These are phyloP conservation scores for Mucor velutinosus DNA, from an alignment of 371 early-diverging fungal species.

Conservation along the genomic window DNA sequence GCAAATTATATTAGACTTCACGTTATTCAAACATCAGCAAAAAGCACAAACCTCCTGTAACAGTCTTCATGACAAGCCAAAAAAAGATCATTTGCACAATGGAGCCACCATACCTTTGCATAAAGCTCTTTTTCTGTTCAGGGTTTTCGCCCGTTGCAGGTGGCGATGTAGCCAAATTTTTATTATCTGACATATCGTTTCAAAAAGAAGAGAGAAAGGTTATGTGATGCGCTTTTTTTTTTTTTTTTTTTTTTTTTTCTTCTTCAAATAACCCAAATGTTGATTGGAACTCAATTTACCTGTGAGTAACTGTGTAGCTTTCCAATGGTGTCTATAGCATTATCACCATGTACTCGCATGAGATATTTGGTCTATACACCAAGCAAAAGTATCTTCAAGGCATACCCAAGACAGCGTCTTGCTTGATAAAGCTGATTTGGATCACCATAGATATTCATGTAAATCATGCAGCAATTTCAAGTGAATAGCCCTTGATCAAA, in stretches of 20 bases:
- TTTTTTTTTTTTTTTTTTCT: neutral
- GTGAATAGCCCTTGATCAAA: too few relatives aligned
- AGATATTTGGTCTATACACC: too few relatives aligned
- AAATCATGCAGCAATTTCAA: too few relatives aligned
- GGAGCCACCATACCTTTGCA: slow-evolving; percentile 38
- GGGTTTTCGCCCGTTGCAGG: neutral
- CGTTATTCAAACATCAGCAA: neutral
- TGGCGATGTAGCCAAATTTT: neutral
- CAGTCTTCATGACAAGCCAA: slow-evolving; percentile 38
- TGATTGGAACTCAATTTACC: neutral
- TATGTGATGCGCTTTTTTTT: neutral
- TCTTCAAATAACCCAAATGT: neutral
- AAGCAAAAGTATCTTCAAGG: too few relatives aligned
- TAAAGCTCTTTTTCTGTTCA: slow-evolving; percentile 26
- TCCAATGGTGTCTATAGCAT: too few relatives aligned
- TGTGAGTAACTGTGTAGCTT: too few relatives aligned
- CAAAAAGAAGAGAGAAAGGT: neutral
- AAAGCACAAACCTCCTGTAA: slow-evolving; percentile 26
- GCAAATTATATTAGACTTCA: neutral
- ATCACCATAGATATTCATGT: too few relatives aligned
- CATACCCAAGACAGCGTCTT: too few relatives aligned
- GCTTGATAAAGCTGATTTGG: too few relatives aligned
- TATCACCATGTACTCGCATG: too few relatives aligned
- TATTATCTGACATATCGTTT: neutral
- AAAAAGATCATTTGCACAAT: slow-evolving; percentile 43